A percentile compares a stretch with the other conserved stretches of the same genome.
Conservation (phyloP, 2,329 filamentous ascomycete species). For the Gliomastix tumulicola region DNA sequence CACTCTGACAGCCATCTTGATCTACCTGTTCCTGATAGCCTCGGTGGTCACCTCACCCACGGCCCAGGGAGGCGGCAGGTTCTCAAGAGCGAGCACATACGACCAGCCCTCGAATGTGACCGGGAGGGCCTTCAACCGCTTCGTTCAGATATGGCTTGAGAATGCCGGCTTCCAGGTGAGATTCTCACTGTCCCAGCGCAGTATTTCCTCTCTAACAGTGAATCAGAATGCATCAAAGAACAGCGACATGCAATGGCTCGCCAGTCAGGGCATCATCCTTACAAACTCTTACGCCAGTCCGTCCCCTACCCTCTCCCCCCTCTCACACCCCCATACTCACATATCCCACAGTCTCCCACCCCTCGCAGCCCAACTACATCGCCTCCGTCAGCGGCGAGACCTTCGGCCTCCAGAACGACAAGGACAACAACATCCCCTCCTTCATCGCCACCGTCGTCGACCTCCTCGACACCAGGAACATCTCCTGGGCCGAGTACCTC, state of each 20-base stretch:
- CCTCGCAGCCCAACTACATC: slow-evolving; percentile 71
- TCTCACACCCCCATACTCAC: too few species aligned
- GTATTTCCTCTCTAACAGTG: background rate
- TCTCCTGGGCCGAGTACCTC: slow-evolving; percentile 68
- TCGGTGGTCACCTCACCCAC: too few species aligned
- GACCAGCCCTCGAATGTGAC: too few species aligned
- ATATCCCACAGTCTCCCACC: slow-evolving; percentile 69
- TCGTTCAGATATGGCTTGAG: slow-evolving; percentile 70
- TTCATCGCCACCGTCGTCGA: slow-evolving; percentile 65
- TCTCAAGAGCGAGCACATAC: too few species aligned
- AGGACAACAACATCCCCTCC: slow-evolving; percentile 46
- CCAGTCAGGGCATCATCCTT: slow-evolving; percentile 20
- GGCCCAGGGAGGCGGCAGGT: too few species aligned
- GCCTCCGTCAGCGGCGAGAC: slow-evolving; percentile 63
- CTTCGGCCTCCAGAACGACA: slow-evolving; percentile 66
- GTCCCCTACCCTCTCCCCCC: too few species aligned
- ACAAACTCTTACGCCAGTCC: slow-evolving; percentile 40
- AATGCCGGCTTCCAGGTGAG: slow-evolving; percentile 53
- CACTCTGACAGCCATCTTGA: too few species aligned
- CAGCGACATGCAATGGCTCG: slow-evolving; percentile 19
- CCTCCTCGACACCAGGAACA: slow-evolving; percentile 55
- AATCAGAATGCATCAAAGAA: too few species aligned
- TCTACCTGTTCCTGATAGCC: too few species aligned
- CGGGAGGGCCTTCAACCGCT: slow-evolving; percentile 66
- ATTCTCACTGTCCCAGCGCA: background rate